Conservation (phyloP, 768 basidiomycete species). For the Antrodiella citrinella region DNA sequence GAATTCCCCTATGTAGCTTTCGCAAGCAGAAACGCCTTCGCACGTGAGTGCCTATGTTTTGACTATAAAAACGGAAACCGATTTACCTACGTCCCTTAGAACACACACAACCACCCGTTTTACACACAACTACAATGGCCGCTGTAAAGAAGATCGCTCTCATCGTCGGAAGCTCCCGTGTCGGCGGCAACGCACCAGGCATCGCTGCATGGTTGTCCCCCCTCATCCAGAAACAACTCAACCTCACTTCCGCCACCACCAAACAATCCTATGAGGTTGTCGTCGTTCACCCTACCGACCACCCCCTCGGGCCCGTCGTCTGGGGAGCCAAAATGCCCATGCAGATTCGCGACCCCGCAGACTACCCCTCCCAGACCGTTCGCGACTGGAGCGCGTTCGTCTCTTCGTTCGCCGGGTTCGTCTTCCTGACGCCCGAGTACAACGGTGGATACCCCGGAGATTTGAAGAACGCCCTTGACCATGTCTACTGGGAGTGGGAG, state of each 20-base stretch:
- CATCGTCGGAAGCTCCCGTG: conserved; percentile 18
- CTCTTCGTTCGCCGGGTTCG: conserved; percentile 22
- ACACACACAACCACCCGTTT: neutral
- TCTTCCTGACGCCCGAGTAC: conserved; percentile 33
- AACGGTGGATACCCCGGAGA: conserved; percentile 31
- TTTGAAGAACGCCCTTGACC: conserved; percentile 33
- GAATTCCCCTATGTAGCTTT: no score
- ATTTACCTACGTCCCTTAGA: no score
- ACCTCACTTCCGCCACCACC: conserved; percentile 2
- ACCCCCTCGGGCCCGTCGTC: conserved; percentile 21
- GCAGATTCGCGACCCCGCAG: conserved; percentile 16
- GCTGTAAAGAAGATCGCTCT: conserved; percentile 14
- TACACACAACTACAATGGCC: conserved; percentile 11
- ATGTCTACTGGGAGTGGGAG: conserved; percentile 31
- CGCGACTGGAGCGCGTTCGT: conserved; percentile 25
- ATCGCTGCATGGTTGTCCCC: conserved; percentile 18
- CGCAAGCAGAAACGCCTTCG: neutral
- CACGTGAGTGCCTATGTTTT: neutral
- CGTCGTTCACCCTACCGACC: conserved; percentile 17
- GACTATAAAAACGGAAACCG: no score
- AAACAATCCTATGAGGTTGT: conserved; percentile 14
- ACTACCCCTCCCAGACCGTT: conserved; percentile 22
- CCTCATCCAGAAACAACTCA: conserved; percentile 11
- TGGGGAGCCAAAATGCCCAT: conserved; percentile 21
- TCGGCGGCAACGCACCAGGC: conserved; percentile 16